Conservation (phyloP, 164 flowering plant species). For the Vitis amurensis region DNA sequence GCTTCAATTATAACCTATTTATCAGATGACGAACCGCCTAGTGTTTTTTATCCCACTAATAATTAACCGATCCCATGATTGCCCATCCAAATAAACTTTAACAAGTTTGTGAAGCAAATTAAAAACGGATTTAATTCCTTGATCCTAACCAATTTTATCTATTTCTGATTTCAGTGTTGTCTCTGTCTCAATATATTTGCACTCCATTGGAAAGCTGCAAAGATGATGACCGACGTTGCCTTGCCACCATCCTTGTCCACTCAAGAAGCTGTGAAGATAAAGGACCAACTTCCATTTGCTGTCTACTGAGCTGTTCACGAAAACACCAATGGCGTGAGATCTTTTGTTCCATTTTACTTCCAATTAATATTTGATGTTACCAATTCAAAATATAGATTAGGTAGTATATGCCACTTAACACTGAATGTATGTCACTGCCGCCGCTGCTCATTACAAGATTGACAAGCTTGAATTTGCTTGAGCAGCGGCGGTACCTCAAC, state of each 20-base stretch:
- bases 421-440: no score
- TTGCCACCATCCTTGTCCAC: background rate
- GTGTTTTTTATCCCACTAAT: no score
- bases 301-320: no score
- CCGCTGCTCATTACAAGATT: no score
- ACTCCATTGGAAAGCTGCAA: slow-evolving; percentile 71
- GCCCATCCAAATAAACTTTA: background rate
- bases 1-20: no score
- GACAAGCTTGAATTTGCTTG: no score
- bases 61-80: background rate
- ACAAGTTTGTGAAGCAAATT: background rate
- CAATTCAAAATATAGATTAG: no score
- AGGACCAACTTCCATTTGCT: background rate
- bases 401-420: no score
- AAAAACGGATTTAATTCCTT: background rate
- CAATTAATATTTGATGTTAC: no score
- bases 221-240: slow-evolving; percentile 30
- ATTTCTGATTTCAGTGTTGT: slow-evolving; percentile 59
- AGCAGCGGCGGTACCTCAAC: no score
- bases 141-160: background rate
- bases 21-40: background rate
- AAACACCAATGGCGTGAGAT: no score
- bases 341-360: no score
- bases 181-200: slow-evolving; percentile 78
- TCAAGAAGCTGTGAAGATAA: background rate